phyloP scores from a whole-genome alignment of 371 early-diverging fungal species.

The Sanchytrium tribonematis region DNA sequence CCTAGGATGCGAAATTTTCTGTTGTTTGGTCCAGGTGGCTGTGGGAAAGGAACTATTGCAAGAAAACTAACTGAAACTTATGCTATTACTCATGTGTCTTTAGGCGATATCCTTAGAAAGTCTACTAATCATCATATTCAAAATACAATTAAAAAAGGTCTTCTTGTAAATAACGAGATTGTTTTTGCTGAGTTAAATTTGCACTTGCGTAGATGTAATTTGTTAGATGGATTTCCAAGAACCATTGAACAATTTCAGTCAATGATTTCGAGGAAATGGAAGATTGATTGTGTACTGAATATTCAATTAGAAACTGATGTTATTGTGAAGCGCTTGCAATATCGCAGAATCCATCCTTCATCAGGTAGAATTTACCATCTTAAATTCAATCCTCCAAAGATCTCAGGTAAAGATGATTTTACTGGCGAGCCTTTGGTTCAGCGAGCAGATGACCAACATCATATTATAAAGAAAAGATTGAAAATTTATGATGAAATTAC shows the following conservation, averaged over 20 bases:
- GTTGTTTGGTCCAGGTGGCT: constrained; percentile 12
- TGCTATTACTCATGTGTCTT: constrained; percentile 10
- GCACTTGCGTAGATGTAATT: no score
- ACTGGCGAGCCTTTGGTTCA: constrained; percentile 66
- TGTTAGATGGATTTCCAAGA: constrained; percentile 93
- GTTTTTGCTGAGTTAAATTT: no score
- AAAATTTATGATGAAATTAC: constrained; percentile 41
- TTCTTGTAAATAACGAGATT: no score
- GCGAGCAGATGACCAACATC: constrained; percentile 61
- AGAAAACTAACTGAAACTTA: constrained; percentile 7
- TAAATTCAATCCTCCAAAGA: constrained; percentile 69
- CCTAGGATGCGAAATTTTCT: no score
- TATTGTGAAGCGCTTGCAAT: constrained; percentile 60
- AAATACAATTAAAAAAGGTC: no score
- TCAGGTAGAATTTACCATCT: constrained; percentile 67
- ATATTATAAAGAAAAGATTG: constrained; percentile 45
- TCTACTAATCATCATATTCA: no score
- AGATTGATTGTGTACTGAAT: constrained; percentile 45
- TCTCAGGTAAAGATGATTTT: constrained; percentile 48
- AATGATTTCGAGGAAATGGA: constrained; percentile 30
- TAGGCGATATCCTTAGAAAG: constrained; percentile 14
- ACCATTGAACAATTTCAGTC: constrained; percentile 53
- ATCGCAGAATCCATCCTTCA: constrained; percentile 12
- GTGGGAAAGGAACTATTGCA: constrained; percentile 16
- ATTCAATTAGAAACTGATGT: constrained; percentile 67